phyloP scores from a whole-genome alignment of 1,284 basidiomycete species.

The Pulveroboletus ridleyi region DNA sequence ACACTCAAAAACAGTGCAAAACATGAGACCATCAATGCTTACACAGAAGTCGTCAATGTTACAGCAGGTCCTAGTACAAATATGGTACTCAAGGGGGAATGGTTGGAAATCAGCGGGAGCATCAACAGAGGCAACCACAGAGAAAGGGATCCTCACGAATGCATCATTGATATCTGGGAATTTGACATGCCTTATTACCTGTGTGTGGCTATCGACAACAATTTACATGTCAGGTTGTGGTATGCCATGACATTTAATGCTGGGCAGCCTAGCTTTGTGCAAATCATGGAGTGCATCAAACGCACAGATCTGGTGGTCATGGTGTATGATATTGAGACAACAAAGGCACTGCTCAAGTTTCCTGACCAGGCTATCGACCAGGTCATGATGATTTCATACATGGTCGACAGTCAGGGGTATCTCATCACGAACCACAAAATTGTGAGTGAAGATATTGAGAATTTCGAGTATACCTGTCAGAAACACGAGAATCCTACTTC shows the following conservation, averaged over 20 bases:
- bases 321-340: slow-evolving; percentile 99
- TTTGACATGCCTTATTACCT: slow-evolving; percentile 99
- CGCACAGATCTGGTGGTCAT: slow-evolving; percentile 99
- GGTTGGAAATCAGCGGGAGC: slow-evolving; percentile 56
- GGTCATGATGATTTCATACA: slow-evolving; percentile 99
- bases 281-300: slow-evolving; percentile 88
- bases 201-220: slow-evolving; percentile 98
- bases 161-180: slow-evolving; percentile 94
- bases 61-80: slow-evolving; percentile 60
- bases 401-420: slow-evolving; percentile 97
- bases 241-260: slow-evolving; percentile 88
- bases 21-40: slow-evolving; percentile 95
- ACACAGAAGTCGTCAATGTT: slow-evolving; percentile 95
- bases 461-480: slow-evolving; percentile 91
- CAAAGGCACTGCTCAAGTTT: slow-evolving; percentile 98
- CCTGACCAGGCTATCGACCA: slow-evolving; percentile 97
- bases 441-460: slow-evolving; percentile 96
- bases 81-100: slow-evolving; percentile 75
- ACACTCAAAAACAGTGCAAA: slow-evolving; percentile 93
- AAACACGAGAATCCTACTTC: too few relatives aligned
- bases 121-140: slow-evolving; percentile 48
- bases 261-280: slow-evolving; percentile 81
- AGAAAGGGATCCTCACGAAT: slow-evolving; percentile 87
- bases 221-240: slow-evolving; percentile 97
- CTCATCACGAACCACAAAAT: slow-evolving; percentile 99